Conservation (phyloP, 106 monocot species). For the Alisma plantagoaquatica region DNA sequence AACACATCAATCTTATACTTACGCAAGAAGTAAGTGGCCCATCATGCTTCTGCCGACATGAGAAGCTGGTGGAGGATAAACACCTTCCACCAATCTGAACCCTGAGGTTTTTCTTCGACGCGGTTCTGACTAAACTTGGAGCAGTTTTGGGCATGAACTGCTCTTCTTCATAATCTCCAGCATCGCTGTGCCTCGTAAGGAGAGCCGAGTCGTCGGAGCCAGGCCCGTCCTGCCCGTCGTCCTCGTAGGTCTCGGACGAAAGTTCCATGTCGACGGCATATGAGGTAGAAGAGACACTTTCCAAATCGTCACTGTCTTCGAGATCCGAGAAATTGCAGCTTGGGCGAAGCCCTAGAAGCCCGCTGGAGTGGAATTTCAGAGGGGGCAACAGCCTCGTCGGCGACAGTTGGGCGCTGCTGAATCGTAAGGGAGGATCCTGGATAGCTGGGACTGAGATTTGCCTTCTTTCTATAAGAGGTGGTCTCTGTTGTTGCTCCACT, state of each 20-base stretch:
- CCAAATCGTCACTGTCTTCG: constrained; percentile 46
- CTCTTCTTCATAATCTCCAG: constrained; percentile 29
- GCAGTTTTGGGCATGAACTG: constrained; percentile 4
- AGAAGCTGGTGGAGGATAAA: constrained; percentile 3
- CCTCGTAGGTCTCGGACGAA: constrained; percentile 37
- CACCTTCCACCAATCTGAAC: constrained; percentile 25
- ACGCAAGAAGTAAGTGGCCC: constrained; percentile 14
- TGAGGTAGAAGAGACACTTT: constrained; percentile 47
- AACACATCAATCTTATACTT: constrained; percentile 1
- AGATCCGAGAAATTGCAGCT: constrained; percentile 15
- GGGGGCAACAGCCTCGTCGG: constrained; percentile 46
- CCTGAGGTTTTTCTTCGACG: constrained; percentile 58
- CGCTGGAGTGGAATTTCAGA: constrained; percentile 27
- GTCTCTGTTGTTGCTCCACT: constrained; percentile 18
- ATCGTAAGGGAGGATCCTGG: constrained; percentile 11
- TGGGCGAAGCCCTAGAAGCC: constrained; percentile 18
- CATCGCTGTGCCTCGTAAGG: constrained; percentile 19
- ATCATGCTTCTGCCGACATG: constrained; percentile 9
- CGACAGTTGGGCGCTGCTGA: constrained; percentile 17
- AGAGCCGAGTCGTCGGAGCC: constrained; percentile 41
- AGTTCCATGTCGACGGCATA: constrained; percentile 36
- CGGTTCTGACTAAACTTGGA: constrained; percentile 35
- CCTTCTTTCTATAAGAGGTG: constrained; percentile 52
- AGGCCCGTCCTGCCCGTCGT: constrained; percentile 28
- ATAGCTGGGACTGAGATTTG: constrained; percentile 4